These are phyloP conservation scores for Dactylellina sp. DNA, from an alignment of 2,329 filamentous ascomycete genomes.

Conservation along the genomic window DNA sequence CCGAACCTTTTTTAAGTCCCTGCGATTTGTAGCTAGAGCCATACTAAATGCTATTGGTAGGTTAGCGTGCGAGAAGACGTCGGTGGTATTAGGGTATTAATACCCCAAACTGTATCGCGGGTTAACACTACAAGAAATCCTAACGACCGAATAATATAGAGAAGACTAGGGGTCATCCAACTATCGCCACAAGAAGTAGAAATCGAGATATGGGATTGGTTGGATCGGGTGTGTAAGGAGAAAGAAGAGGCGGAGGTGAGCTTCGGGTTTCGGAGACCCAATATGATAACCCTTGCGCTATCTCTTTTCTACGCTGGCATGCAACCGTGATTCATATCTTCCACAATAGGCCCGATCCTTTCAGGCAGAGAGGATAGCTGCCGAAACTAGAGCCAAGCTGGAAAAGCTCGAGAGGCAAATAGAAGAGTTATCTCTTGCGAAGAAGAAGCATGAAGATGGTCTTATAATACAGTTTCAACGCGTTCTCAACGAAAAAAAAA, in stretches of 20 bases:
- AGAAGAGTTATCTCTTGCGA: slow-evolving; percentile 33
- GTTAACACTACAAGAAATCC: not conserved
- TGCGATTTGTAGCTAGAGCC: too few relatives aligned
- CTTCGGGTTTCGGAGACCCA: not conserved
- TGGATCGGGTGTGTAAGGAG: slow-evolving; percentile 42
- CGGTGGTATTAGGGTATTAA: slow-evolving; percentile 37
- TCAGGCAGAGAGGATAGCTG: slow-evolving; percentile 27
- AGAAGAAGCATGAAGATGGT: slow-evolving; percentile 50
- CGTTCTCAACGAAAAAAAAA: slow-evolving; percentile 53
- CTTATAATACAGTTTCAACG: slow-evolving; percentile 50
- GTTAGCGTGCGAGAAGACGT: slow-evolving; percentile 50
- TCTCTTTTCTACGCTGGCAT: not conserved
- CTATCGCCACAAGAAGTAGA: slow-evolving; percentile 48
- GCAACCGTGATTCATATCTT: not conserved
- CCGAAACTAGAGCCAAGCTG: slow-evolving; percentile 28
- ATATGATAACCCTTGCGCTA: too few relatives aligned
- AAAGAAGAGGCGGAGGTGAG: slow-evolving; percentile 39
- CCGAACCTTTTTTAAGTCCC: not conserved
- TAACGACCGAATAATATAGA: slow-evolving; percentile 8
- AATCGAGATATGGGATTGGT: slow-evolving; percentile 55
- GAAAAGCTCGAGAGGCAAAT: slow-evolving; percentile 46
- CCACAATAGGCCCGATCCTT: slow-evolving; percentile 1
- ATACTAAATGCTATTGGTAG: slow-evolving; percentile 7
- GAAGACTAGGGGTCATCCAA: slow-evolving; percentile 35
- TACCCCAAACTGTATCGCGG: not conserved